phyloP scores from a whole-genome alignment of 208 protist species.

The Wallacemonas sp. region DNA sequence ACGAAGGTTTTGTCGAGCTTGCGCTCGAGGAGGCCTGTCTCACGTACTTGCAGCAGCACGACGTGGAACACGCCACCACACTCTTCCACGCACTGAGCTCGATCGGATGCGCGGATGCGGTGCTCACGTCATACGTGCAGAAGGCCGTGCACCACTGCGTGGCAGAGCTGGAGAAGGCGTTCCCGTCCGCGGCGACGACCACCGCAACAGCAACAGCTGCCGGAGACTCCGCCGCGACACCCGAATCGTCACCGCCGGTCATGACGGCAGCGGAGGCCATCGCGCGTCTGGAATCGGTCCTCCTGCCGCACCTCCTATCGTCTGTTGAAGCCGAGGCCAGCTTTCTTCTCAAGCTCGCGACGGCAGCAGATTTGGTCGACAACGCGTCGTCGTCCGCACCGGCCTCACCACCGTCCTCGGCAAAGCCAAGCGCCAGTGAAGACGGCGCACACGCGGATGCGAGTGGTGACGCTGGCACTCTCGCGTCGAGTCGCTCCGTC shows the following conservation, averaged over 20 bases:
- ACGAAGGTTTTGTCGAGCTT: slow-evolving; percentile 58
- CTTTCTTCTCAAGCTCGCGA: slow-evolving; percentile 23
- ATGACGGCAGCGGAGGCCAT: slow-evolving; percentile 1
- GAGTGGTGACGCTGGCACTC: no score
- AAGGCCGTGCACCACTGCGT: slow-evolving; percentile 31
- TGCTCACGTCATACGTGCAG: slow-evolving; percentile 54
- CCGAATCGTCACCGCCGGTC: neutral
- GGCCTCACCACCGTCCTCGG: no score
- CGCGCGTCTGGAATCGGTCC: neutral
- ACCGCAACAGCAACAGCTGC: no score
- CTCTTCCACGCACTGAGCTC: slow-evolving; percentile 57
- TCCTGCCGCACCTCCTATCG: slow-evolving; percentile 19
- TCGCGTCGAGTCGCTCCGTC: neutral
- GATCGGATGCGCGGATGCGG: slow-evolving; percentile 63
- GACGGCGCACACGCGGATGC: no score
- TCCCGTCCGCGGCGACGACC: slow-evolving; percentile 8
- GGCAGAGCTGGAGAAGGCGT: slow-evolving; percentile 21
- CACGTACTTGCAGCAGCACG: slow-evolving; percentile 34
- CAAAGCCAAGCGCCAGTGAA: no score
- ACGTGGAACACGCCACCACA: slow-evolving; percentile 42
- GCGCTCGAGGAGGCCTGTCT: slow-evolving; percentile 68
- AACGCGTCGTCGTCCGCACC: no score
- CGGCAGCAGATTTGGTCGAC: neutral
- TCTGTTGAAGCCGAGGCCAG: slow-evolving; percentile 29
- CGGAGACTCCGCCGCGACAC: neutral